These are phyloP conservation scores for Hyaloscypha bicolor DNA, from an alignment of 495 filamentous ascomycete genomes.

Conservation along the genomic window DNA sequence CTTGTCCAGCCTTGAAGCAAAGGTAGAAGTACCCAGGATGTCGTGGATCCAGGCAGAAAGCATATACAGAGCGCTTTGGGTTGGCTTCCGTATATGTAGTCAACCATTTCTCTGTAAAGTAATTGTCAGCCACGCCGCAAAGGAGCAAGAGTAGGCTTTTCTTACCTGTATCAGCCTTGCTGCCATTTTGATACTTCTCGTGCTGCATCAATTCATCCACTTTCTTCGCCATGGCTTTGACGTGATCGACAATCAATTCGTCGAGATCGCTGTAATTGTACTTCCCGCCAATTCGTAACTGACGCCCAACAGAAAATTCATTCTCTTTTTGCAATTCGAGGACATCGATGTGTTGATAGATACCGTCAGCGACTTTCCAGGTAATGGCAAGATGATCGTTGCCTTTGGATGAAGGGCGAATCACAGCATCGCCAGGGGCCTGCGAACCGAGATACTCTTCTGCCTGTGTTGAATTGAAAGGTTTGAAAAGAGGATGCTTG, in stretches of 20 bases:
- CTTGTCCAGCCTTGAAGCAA: conserved; percentile 88
- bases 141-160: conserved; percentile 11
- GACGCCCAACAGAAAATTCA: conserved; percentile 87
- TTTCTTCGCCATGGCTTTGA: conserved; percentile 97
- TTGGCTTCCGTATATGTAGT: conserved; percentile 94
- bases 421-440: conserved; percentile 85
- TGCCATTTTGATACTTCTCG: conserved; percentile 86
- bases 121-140: conserved; percentile 37
- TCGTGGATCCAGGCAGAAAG: conserved; percentile 90
- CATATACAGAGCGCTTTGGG: conserved; percentile 88
- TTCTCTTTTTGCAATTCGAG: conserved; percentile 95
- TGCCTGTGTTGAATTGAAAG: conserved; percentile 90
- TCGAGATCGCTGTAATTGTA: conserved; percentile 95
- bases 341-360: conserved; percentile 97
- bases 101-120: conserved; percentile 81
- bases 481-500: conserved; percentile 92
- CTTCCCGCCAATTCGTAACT: conserved; percentile 79
- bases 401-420: conserved; percentile 91
- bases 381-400: conserved; percentile 94
- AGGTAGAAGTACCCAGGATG: conserved; percentile 93
- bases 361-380: conserved; percentile 94
- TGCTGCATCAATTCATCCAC: conserved; percentile 93
- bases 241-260: conserved; percentile 94
- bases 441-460: conserved; percentile 90
- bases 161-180: conserved; percentile 83